Base-by-base conservation (phyloP, 257 asterid species). In the Jacaranda mimosifolia region DNA sequence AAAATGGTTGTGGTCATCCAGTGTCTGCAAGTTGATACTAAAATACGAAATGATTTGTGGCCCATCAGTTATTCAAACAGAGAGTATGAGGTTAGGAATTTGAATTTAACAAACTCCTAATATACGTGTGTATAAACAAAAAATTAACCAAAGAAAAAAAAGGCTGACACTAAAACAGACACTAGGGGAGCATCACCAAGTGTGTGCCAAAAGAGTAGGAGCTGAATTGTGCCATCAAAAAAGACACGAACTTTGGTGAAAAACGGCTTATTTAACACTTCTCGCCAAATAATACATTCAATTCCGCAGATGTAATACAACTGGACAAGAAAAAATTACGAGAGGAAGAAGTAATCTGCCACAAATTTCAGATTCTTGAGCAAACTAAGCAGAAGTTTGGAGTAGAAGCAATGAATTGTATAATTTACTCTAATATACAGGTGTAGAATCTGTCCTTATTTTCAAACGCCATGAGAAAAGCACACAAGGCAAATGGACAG, bases 371-470 rank as follows among this genome's bases (percentile, higher is more conserved):
- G 32, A 26, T 26, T 26, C 32, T 26, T 26, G 32, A 26, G 32
- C 32, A 26, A 26, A 26, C 32, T 8, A 14, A 18, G 57, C 4
- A 3, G 15, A 3, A 52, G 15, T 5, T 52, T 52, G 18, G 13
- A 4, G 15, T 11, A 68, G 78, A 63, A 76, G 73, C 51, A 70
- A 72, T 14, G 79, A 77, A 81, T 75, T 3, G 77, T 26, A 75
- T 64, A 70, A 70, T 60, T 80, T 81, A 71, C 80, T 79, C 71
- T 82, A 84, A 62, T 57, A 67, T 82, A 90, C 89, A 86, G 80
- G 77, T 67, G 84, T 70, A 72, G 78, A 74, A 45, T 38, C 58
- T 75, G 79, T 81, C 85, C 82, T 80, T 85, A 76, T 83, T 68
- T 70, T 26, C 9, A 10, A 59, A 15, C 60, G 72, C 82, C 79